Conservation (phyloP, 106 monocot genomes). For the Posidonia australis region DNA sequence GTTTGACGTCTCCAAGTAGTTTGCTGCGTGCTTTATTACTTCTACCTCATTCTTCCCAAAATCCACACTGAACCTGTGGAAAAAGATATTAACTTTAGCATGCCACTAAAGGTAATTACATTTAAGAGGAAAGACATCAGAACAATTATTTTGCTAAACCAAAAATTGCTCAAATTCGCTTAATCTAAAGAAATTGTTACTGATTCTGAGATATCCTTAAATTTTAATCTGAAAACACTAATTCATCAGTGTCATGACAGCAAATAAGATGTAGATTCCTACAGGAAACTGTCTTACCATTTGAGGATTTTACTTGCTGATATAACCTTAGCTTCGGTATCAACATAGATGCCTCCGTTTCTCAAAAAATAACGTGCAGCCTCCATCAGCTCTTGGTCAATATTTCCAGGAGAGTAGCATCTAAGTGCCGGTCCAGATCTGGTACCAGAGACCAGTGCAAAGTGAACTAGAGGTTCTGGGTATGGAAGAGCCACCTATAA, state of each 20-base stretch:
- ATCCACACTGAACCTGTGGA: conserved; percentile 73
- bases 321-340: conserved; percentile 46
- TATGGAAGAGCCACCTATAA: conserved; percentile 69
- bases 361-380: conserved; percentile 65
- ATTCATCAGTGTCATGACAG: too few relatives aligned
- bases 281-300: conserved; percentile 38
- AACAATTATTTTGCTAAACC: too few relatives aligned
- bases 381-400: conserved; percentile 83
- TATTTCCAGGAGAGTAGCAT: conserved; percentile 79
- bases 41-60: conserved; percentile 81
- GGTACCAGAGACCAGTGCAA: conserved; percentile 70
- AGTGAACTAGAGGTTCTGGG: conserved; percentile 73
- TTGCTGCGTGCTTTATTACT: conserved; percentile 78
- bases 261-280: too few relatives aligned
- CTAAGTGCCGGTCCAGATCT: conserved; percentile 76
- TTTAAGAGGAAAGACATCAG: background rate
- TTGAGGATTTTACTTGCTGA: conserved; percentile 59
- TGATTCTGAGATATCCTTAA: too few relatives aligned
- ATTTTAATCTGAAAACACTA: too few relatives aligned
- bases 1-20: conserved; percentile 66
- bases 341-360: conserved; percentile 57
- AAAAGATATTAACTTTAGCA: background rate
- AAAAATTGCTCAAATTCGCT: too few relatives aligned
- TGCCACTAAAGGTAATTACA: background rate
- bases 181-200: too few relatives aligned